These are phyloP conservation scores for Ogataea corticis DNA, from an alignment of 805 yeast genomes.

Conservation along the genomic window DNA sequence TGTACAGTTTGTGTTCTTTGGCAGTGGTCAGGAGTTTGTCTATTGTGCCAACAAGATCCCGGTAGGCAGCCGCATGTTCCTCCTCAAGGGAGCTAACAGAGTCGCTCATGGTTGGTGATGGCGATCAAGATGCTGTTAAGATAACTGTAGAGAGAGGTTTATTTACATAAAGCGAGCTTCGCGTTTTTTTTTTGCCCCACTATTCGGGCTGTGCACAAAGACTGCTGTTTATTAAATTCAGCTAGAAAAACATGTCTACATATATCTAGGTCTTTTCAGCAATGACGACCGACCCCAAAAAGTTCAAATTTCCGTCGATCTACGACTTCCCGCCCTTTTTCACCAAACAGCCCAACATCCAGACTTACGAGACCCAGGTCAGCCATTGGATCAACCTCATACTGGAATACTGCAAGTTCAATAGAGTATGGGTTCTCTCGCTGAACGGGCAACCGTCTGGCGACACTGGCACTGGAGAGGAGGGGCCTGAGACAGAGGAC, in stretches of 20 bases:
- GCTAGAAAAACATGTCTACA: too few species aligned
- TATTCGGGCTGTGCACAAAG: too few species aligned
- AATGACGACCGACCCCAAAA: background rate
- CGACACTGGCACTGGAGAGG: slow-evolving; percentile 8
- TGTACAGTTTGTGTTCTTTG: slow-evolving; percentile 4
- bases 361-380: slow-evolving; percentile 74
- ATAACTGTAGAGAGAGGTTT: background rate
- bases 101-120: background rate
- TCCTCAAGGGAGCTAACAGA: slow-evolving; percentile 18
- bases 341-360: slow-evolving; percentile 83
- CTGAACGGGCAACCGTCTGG: slow-evolving; percentile 33
- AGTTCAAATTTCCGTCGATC: slow-evolving; percentile 48
- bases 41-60: slow-evolving; percentile 32
- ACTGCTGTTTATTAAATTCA: too few species aligned
- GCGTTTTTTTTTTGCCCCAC: too few species aligned
- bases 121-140: background rate
- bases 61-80: slow-evolving; percentile 35
- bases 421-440: slow-evolving; percentile 56
- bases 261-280: background rate
- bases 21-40: slow-evolving; percentile 34
- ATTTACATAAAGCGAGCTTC: too few species aligned
- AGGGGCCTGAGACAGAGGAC: slow-evolving; percentile 32
- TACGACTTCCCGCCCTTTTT: slow-evolving; percentile 87
- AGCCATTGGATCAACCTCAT: slow-evolving; percentile 75
- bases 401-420: slow-evolving; percentile 55